Conservation (phyloP, 169 alveolate genomes). For the Plasmodium coatneyi region DNA sequence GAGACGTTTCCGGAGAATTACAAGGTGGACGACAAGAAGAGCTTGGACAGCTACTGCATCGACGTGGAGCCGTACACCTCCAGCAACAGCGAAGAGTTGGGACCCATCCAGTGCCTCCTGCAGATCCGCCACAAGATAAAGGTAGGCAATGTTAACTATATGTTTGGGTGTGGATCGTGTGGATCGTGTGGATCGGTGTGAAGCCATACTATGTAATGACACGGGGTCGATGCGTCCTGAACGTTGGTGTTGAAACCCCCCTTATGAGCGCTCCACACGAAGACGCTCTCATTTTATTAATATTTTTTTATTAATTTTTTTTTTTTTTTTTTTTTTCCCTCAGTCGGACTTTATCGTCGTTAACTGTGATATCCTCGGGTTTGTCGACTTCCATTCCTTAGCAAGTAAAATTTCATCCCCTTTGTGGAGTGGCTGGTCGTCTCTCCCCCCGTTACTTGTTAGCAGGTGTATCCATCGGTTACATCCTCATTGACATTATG, state of each 20-base stretch:
- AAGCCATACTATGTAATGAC: not conserved
- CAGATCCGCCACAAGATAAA: slow-evolving; percentile 43
- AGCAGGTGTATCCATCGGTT: not conserved
- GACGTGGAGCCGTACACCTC: slow-evolving; percentile 46
- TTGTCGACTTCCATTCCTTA: slow-evolving; percentile 64
- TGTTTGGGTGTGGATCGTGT: too few relatives aligned
- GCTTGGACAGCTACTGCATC: slow-evolving; percentile 38
- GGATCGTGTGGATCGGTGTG: not conserved
- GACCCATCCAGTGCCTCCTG: slow-evolving; percentile 41
- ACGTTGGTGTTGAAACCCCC: too few relatives aligned
- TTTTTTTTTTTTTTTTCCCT: not conserved
- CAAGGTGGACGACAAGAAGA: slow-evolving; percentile 44
- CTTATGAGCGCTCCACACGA: not conserved
- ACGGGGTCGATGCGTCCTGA: too few relatives aligned
- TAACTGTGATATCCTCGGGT: slow-evolving; percentile 68
- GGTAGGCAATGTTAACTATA: not conserved
- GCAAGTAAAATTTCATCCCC: slow-evolving; percentile 33
- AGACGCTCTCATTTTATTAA: not conserved
- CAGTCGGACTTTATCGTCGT: slow-evolving; percentile 66
- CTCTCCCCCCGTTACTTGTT: not conserved
- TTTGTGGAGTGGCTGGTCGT: not conserved
- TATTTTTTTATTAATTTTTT: not conserved
- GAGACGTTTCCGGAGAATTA: slow-evolving; percentile 54
- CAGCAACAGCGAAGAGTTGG: slow-evolving; percentile 36
- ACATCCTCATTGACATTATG: not conserved